A percentile compares a stretch with the other conserved stretches of the same genome.
Evolutionary conservation across 1,284 basidiomycete genomes (phyloP).

Genomic region (Pseudomicrostroma phylloplanum): DNA sequence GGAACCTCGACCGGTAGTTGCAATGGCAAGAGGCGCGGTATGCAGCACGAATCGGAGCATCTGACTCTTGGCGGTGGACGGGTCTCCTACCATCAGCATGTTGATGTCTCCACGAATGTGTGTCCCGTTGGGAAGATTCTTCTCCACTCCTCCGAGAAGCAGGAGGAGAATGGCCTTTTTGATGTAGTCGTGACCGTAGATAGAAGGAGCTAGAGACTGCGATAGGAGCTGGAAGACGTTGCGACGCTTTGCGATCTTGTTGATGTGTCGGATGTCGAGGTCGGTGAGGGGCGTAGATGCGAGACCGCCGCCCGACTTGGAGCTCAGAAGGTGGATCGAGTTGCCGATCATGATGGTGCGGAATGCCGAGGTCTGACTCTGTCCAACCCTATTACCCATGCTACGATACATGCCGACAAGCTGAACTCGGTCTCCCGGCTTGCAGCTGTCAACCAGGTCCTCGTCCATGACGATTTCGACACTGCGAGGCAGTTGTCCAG

Average conservation of each 20-base stretch:
- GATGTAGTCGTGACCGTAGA: conserved; percentile 92
- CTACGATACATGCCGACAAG: conserved; percentile 92
- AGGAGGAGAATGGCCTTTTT: conserved; percentile 88
- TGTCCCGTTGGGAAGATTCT: conserved; percentile 94
- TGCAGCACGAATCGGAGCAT: conserved; percentile 91
- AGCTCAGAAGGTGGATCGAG: conserved; percentile 91
- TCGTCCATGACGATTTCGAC: conserved; percentile 94
- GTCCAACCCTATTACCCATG: conserved; percentile 69
- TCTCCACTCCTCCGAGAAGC: conserved; percentile 90
- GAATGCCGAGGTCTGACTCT: conserved; percentile 68
- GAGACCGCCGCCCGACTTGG: conserved; percentile 91
- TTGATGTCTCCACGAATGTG: conserved; percentile 99
- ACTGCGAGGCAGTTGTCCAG: conserved; percentile 90
- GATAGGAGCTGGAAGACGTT: conserved; percentile 85
- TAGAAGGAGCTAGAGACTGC: conserved; percentile 91
- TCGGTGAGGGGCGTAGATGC: conserved; percentile 88
- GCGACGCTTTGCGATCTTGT: conserved; percentile 74
- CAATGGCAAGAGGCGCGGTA: conserved; percentile 93
- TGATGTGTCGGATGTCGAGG: conserved; percentile 91
- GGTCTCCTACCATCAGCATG: conserved; percentile 98
- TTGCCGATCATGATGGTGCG: conserved; percentile 88
- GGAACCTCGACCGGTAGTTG: conserved; percentile 92
- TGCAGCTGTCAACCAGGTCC: conserved; percentile 92
- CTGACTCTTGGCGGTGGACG: conserved; percentile 95
- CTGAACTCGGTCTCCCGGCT: conserved; percentile 95